phyloP scores from a whole-genome alignment of 2,329 filamentous ascomycete genomes.

The Apiospora hydei region DNA sequence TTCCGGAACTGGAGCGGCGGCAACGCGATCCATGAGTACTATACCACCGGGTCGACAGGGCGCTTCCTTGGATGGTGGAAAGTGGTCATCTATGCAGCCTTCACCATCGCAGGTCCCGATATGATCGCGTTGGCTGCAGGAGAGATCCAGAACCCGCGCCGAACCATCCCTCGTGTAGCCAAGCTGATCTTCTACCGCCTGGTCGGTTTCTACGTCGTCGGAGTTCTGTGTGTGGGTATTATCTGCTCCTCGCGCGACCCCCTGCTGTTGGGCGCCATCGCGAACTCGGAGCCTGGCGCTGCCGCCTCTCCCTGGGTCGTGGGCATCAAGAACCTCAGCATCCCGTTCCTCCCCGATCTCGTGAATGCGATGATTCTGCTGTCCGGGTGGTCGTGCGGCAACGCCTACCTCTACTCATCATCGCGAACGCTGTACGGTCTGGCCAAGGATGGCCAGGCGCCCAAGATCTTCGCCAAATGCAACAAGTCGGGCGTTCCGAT shows the following conservation, averaged over 20 bases:
- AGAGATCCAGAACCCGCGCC: slow-evolving; percentile 63
- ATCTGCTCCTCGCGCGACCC: slow-evolving; percentile 60
- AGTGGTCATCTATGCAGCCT: slow-evolving; percentile 63
- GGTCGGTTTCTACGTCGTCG: slow-evolving; percentile 48
- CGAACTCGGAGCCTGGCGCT: slow-evolving; percentile 53
- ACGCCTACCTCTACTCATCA: slow-evolving; percentile 34
- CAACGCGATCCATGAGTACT: slow-evolving; percentile 30
- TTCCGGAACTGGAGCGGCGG: slow-evolving; percentile 55
- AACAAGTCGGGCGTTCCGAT: slow-evolving; percentile 55
- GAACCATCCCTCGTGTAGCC: slow-evolving; percentile 64
- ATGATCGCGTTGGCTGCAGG: slow-evolving; percentile 54
- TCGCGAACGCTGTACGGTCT: slow-evolving; percentile 37
- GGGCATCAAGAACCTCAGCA: slow-evolving; percentile 62
- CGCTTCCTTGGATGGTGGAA: slow-evolving; percentile 60
- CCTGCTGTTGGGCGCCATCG: slow-evolving; percentile 61
- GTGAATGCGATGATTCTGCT: slow-evolving; percentile 57
- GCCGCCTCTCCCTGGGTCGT: slow-evolving; percentile 62
- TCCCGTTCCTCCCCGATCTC: slow-evolving; percentile 61
- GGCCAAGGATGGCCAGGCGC: slow-evolving; percentile 44
- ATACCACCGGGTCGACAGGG: slow-evolving; percentile 54
- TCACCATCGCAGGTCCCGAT: slow-evolving; percentile 65
- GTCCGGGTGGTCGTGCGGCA: slow-evolving; percentile 36
- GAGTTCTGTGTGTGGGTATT: slow-evolving; percentile 21
- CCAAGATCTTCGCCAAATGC: slow-evolving; percentile 48
- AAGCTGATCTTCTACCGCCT: slow-evolving; percentile 70